phyloP scores from a whole-genome alignment of 139 green algal genomes.

The Chlorella sp. region DNA sequence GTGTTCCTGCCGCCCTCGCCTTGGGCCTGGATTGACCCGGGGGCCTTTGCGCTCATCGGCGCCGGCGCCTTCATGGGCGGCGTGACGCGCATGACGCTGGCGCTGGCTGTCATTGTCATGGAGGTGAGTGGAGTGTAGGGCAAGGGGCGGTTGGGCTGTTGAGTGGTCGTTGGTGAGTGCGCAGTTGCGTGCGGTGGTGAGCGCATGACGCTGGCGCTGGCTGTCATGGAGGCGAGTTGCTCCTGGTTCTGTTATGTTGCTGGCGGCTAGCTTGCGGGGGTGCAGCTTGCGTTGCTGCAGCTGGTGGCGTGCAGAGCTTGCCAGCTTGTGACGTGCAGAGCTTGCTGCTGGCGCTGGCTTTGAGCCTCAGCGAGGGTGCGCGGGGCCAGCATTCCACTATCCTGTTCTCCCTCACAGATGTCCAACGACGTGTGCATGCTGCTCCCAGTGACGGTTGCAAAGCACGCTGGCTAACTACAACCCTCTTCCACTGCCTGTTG shows the following conservation, averaged over 20 bases:
- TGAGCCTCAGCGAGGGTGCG: background rate
- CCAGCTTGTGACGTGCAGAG: too few species aligned
- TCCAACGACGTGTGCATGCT: constrained; percentile 89
- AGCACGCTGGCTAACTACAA: too few species aligned
- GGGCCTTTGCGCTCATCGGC: constrained; percentile 88
- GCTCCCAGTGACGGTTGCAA: constrained; percentile 85
- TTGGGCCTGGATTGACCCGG: constrained; percentile 89
- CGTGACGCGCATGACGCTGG: constrained; percentile 88
- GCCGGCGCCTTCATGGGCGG: constrained; percentile 91
- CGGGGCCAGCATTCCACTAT: background rate
- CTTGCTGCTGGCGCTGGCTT: too few species aligned
- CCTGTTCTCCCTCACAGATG: constrained; percentile 38
- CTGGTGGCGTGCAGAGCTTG: too few species aligned
- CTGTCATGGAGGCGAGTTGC: constrained; percentile 87
- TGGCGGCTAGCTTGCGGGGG: too few species aligned
- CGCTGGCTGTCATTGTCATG: constrained; percentile 92
- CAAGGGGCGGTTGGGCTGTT: too few species aligned
- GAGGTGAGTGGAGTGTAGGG: constrained; percentile 72
- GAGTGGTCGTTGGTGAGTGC: too few species aligned
- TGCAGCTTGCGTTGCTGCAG: too few species aligned
- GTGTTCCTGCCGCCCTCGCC: constrained; percentile 65
- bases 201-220: constrained; percentile 86
- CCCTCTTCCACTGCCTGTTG: too few species aligned
- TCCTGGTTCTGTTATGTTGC: too few species aligned
- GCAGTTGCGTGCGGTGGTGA: too few species aligned